Evolutionary conservation across 306 rosid genomes (phyloP).

Genomic region (Acacia melanoxylon): DNA sequence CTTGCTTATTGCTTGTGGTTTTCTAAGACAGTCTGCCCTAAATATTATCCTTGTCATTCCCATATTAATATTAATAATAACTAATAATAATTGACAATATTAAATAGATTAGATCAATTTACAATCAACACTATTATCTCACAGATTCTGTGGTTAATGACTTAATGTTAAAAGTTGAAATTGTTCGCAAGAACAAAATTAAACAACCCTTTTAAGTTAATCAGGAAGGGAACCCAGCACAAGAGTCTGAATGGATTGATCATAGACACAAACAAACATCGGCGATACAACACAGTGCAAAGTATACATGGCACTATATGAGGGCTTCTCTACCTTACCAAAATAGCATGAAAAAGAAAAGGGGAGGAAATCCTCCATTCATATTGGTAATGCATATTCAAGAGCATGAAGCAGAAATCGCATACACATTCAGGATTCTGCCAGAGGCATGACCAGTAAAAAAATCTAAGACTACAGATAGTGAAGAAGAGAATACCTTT

Average conservation of each 20-base stretch:
- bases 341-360: neutral
- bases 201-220: neutral
- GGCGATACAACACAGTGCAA: neutral
- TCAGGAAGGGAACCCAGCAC: neutral
- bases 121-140: neutral
- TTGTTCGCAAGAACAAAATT: constrained; percentile 1
- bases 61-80: neutral
- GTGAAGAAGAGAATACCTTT: constrained; percentile 56
- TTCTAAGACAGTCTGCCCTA: constrained; percentile 7
- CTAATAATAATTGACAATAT: neutral
- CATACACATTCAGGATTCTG: neutral
- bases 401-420: neutral
- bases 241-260: neutral
- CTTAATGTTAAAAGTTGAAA: constrained; percentile 3
- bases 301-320: neutral
- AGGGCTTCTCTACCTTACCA: neutral
- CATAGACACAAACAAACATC: neutral
- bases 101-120: neutral
- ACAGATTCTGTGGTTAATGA: neutral
- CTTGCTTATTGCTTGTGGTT: constrained; percentile 1
- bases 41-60: neutral
- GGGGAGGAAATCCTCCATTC: neutral
- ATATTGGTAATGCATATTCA: neutral
- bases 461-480: neutral
- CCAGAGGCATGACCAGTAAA: neutral